Percentiles rank a stretch among this genome's conserved stretches.
Conservation (phyloP, 192 early-diverging fungal genomes). For the Linnemannia zychae region DNA sequence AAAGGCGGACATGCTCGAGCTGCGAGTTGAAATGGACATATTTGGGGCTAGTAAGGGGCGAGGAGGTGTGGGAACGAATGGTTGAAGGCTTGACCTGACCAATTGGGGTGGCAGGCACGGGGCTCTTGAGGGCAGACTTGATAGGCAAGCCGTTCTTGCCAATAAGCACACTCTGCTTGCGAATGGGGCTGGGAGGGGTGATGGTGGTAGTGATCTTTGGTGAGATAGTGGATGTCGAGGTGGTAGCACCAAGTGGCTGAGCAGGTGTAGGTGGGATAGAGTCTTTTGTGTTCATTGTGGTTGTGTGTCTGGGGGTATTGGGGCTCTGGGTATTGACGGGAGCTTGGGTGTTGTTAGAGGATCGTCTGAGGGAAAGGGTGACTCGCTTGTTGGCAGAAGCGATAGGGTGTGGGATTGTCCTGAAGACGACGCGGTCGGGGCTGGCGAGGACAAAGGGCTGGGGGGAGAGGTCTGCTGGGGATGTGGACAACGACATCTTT, state of each 20-base stretch:
- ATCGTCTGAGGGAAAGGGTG: conserved; percentile 37
- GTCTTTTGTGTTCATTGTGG: conserved; percentile 6
- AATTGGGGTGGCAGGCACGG: conserved; percentile 12
- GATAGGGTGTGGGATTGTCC: conserved; percentile 46
- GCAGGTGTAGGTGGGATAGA: background rate
- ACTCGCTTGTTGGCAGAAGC: conserved; percentile 53
- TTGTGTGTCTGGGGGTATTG: conserved; percentile 24
- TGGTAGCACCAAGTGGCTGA: conserved; percentile 10
- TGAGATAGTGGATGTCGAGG: background rate
- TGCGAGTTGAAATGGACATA: conserved; percentile 78
- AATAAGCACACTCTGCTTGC: conserved; percentile 19
- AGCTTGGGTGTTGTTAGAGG: background rate
- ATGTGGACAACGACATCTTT: conserved; percentile 37
- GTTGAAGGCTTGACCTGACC: conserved; percentile 21
- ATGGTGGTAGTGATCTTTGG: background rate
- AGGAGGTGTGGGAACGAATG: conserved; percentile 46
- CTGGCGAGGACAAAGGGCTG: conserved; percentile 46
- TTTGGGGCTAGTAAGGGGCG: conserved; percentile 61
- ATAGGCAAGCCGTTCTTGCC: conserved; percentile 49
- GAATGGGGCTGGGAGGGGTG: conserved; percentile 11
- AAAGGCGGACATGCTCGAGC: conserved; percentile 78
- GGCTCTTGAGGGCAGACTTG: conserved; percentile 49
- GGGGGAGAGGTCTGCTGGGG: conserved; percentile 22
- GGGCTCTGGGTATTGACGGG: conserved; percentile 34
- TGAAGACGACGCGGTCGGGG: conserved; percentile 52